Conservation (phyloP, 2,329 filamentous ascomycete species). For the Xylaria sp. region DNA sequence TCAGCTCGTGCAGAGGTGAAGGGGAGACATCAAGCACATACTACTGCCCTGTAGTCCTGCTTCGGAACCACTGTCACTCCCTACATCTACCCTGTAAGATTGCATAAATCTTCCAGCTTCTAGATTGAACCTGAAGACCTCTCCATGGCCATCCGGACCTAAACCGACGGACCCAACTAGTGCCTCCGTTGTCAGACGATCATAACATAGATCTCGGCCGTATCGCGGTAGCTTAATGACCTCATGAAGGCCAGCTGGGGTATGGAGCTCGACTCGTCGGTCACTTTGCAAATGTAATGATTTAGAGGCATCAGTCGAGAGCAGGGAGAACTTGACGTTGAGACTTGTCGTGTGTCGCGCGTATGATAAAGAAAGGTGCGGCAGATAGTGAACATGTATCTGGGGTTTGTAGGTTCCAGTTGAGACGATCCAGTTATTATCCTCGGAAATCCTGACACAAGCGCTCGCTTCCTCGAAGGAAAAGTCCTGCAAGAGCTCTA, state of each 20-base stretch:
- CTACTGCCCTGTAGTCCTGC: constrained; percentile 82
- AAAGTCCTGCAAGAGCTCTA: constrained; percentile 96
- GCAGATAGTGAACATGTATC: constrained; percentile 94
- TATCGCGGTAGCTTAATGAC: constrained; percentile 89
- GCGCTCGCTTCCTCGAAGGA: constrained; percentile 95
- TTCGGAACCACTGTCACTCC: constrained; percentile 76
- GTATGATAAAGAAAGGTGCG: constrained; percentile 92
- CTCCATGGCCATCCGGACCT: constrained; percentile 82
- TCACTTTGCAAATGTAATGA: constrained; percentile 93
- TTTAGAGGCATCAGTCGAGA: constrained; percentile 92
- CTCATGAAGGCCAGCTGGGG: constrained; percentile 74
- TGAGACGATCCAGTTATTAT: constrained; percentile 97
- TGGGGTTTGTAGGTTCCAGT: constrained; percentile 80
- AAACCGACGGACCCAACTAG: constrained; percentile 87
- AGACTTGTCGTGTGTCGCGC: constrained; percentile 85
- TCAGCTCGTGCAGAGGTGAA: neutral
- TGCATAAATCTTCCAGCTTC: constrained; percentile 94
- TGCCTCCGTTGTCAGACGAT: constrained; percentile 80
- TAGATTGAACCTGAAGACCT: constrained; percentile 91
- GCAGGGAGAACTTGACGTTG: constrained; percentile 88
- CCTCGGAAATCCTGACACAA: constrained; percentile 84
- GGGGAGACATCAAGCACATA: constrained; percentile 10
- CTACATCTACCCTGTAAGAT: constrained; percentile 89
- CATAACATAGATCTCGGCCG: constrained; percentile 71
- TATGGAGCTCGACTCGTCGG: constrained; percentile 87